These are phyloP conservation scores for Glycine latifolia DNA, from an alignment of 306 rosid species.

Conservation along the genomic window DNA sequence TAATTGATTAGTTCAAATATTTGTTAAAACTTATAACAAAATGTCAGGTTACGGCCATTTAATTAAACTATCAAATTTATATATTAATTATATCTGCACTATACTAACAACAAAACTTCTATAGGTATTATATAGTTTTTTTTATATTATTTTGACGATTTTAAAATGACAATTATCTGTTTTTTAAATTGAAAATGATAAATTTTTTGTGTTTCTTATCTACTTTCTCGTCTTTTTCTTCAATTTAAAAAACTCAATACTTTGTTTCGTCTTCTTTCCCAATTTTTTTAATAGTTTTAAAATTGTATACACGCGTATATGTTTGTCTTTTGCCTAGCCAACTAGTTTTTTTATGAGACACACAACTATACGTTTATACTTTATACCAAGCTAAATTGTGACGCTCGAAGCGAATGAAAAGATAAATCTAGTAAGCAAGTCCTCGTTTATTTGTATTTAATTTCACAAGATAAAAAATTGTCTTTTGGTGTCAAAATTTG, in stretches of 20 bases:
- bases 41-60: background rate
- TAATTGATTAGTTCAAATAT: background rate
- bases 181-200: background rate
- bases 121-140: no score
- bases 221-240: background rate
- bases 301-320: background rate
- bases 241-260: background rate
- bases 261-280: background rate
- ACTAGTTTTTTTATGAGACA: no score
- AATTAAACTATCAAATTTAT: background rate
- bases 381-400: background rate
- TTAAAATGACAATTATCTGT: background rate
- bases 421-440: background rate
- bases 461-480: background rate
- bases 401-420: background rate
- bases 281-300: background rate
- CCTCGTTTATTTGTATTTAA: background rate
- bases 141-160: background rate
- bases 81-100: no score
- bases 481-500: slow-evolving; percentile 27
- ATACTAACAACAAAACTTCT: background rate
- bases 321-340: background rate
- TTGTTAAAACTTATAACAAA: background rate
- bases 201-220: background rate
- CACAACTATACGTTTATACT: background rate